A percentile compares a stretch with the other conserved stretches of the same genome.
Evolutionary conservation across 2,329 filamentous ascomycete species (phyloP).

Genomic region (Aureobasidium subglaciale): DNA sequence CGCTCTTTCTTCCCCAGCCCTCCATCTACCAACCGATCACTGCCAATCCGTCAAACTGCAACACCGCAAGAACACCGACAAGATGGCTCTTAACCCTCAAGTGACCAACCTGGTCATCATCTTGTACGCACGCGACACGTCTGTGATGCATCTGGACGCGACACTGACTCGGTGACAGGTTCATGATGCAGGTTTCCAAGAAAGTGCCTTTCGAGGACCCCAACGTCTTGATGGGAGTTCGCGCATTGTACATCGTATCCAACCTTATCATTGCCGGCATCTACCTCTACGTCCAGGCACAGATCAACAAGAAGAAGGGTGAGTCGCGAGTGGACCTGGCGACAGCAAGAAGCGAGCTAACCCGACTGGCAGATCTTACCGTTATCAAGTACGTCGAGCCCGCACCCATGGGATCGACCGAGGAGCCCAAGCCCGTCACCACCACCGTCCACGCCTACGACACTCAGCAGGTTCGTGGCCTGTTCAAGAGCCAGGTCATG

Average conservation of each 20-base stretch:
- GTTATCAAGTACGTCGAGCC: conserved; percentile 99
- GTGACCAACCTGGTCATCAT: conserved; percentile 84
- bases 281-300: conserved; percentile 75
- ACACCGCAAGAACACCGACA: conserved; percentile 8
- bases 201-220: conserved; percentile 89
- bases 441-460: conserved; percentile 97
- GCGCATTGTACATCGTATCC: conserved; percentile 58
- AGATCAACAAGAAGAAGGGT: conserved; percentile 98
- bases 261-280: conserved; percentile 78
- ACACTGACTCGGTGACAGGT: conserved; percentile 28
- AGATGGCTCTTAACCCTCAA: conserved; percentile 13
- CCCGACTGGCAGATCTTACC: conserved; percentile 63
- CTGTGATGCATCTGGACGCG: not conserved
- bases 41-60: not conserved
- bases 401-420: conserved; percentile 81
- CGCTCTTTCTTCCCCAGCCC: conserved; percentile 10
- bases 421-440: conserved; percentile 92
- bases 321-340: conserved; percentile 21
- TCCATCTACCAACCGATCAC: conserved; percentile 4
- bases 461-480: conserved; percentile 69
- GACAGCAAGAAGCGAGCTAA: conserved; percentile 8
- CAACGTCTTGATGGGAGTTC: conserved; percentile 58
- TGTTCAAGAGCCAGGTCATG: conserved; percentile 90
- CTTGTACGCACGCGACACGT: conserved; percentile 40
- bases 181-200: conserved; percentile 98